Evolutionary conservation across 805 yeast genomes (phyloP).

Genomic region (Teunomyces atbi): DNA sequence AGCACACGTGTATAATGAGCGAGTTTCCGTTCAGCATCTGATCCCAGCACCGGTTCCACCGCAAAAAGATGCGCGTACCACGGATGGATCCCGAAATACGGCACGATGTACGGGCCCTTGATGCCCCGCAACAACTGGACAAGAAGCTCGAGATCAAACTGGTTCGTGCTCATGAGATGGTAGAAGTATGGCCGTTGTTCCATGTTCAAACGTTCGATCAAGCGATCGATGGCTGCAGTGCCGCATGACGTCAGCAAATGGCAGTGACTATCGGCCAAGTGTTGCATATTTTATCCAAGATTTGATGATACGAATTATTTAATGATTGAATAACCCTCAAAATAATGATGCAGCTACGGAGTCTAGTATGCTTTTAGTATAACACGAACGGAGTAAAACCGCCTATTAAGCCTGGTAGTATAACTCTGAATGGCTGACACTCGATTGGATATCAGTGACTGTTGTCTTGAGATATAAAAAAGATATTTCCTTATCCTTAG

Average conservation of each 20-base stretch:
- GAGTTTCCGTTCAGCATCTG: conserved; percentile 28
- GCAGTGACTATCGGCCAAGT: neutral
- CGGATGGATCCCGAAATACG: conserved; percentile 82
- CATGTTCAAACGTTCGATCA: neutral
- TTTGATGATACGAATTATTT: too few species aligned
- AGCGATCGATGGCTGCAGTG: neutral
- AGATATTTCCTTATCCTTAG: too few species aligned
- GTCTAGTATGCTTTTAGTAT: too few species aligned
- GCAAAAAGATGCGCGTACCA: conserved; percentile 79
- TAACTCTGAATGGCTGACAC: neutral
- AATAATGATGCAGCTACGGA: too few species aligned
- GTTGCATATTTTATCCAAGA: neutral
- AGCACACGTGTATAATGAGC: conserved; percentile 61
- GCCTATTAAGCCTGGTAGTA: neutral
- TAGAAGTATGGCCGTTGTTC: neutral
- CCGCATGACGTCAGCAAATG: neutral
- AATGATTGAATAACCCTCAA: too few species aligned
- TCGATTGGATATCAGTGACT: too few species aligned
- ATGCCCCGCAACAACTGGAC: conserved; percentile 15
- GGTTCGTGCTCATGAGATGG: conserved; percentile 41
- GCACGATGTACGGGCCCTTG: conserved; percentile 23
- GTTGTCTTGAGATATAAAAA: too few species aligned
- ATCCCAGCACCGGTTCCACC: conserved; percentile 10
- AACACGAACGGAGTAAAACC: too few species aligned
- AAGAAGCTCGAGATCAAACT: conserved; percentile 29